Conservation (phyloP, 306 rosid genomes). For the Quercus ilex region DNA sequence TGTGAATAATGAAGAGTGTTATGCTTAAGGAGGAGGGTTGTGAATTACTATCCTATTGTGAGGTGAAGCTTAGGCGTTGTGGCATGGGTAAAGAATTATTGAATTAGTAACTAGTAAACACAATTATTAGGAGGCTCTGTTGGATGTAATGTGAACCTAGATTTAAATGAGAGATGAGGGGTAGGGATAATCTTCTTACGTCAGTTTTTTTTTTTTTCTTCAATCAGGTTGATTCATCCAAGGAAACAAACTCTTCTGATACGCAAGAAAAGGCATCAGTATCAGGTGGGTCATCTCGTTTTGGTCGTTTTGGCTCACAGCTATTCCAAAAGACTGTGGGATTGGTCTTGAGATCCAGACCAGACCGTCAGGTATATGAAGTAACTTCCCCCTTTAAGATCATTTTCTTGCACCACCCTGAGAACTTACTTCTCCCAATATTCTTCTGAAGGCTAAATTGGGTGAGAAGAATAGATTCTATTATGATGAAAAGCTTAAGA, state of each 20-base stretch:
- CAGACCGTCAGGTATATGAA: conserved; percentile 64
- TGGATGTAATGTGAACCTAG: too few relatives aligned
- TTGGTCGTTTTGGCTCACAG: conserved; percentile 70
- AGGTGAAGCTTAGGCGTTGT: too few relatives aligned
- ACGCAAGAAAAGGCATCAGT: conserved; percentile 48
- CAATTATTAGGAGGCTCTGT: too few relatives aligned
- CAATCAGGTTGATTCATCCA: conserved; percentile 35
- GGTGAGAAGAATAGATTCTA: conserved; percentile 85
- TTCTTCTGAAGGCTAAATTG: conserved; percentile 66
- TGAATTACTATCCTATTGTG: too few relatives aligned
- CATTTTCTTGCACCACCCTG: neutral
- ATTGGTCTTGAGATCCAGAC: conserved; percentile 65
- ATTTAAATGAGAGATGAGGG: too few relatives aligned
- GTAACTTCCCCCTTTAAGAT: neutral
- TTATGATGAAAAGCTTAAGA: conserved; percentile 84
- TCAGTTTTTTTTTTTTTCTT: neutral
- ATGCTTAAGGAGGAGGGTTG: too few relatives aligned
- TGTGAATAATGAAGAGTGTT: too few relatives aligned
- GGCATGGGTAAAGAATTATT: too few relatives aligned
- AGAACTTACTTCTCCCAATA: neutral
- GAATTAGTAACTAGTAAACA: too few relatives aligned
- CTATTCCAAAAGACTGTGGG: conserved; percentile 77
- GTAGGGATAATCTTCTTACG: too few relatives aligned
- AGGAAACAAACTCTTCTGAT: conserved; percentile 46
- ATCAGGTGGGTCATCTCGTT: conserved; percentile 64